Base-by-base conservation (phyloP, 768 basidiomycete species). In the Mycena epipterygia region DNA sequence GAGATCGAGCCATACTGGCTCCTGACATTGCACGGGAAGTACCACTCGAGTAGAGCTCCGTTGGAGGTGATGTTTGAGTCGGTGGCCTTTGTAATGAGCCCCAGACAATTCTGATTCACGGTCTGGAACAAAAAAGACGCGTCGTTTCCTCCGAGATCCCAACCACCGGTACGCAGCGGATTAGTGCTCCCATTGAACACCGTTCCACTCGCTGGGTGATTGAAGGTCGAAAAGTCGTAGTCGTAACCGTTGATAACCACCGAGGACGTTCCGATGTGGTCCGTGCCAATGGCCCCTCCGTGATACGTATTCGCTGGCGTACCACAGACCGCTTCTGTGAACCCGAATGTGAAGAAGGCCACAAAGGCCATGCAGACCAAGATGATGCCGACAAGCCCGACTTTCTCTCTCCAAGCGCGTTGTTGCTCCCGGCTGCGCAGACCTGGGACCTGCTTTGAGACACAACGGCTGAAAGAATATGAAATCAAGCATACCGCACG, bases 291-390 rank as follows among this genome's bases (percentile, higher is more conserved):
- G 35, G 79, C 78, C n/a, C 91, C 92, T 32, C 87, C 83, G 60
- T 88, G 87, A 80, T 82, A 92, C 14, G 92, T 87, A 57, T 88
- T 84, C 19, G 89, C 3, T 23, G 63, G 14, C 2, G 52, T 17
- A 21, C 63, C 63, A 83, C 93, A 94, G 52, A 94, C 93, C n/a
- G 91, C 79, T 73, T 92, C 86, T 6, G 92, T 94, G 84, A 94
- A 94, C 13, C 93, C 93, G 80, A 94, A 94, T 2, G 93, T 94
- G 75, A 94, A 81, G 86, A 92, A 94, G 74, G 93, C 93, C 77
- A 94, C 93, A 49, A 77, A 83, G 11, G 89, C 89, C 93, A 94
- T 94, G 65, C 91, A 82, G 37, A 76, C 19, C 17, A 83, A 73
- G 76, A 93, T 91, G 80, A 94, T 84, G 70, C 82, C 81, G 30